phyloP scores from a whole-genome alignment of 1,284 basidiomycete species.

The Fomitopsis palustris region DNA sequence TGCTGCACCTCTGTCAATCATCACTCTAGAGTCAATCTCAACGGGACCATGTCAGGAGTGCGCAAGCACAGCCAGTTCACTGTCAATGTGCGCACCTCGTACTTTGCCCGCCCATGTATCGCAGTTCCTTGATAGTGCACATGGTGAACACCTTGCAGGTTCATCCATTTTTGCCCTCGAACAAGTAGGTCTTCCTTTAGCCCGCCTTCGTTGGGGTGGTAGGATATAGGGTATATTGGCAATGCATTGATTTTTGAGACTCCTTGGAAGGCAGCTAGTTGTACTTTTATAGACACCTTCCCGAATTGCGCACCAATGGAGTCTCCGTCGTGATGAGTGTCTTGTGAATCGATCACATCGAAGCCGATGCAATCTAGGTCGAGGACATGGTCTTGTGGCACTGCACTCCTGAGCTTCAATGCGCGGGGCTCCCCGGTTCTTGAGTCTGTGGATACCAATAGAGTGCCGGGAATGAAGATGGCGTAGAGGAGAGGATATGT shows the following conservation, averaged over 20 bases:
- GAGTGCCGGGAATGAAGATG: constrained; percentile 46
- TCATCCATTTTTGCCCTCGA: constrained; percentile 51
- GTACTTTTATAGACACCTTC: neutral
- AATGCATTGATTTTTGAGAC: constrained; percentile 45
- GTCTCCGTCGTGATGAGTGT: neutral
- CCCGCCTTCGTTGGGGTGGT: constrained; percentile 37
- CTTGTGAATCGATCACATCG: constrained; percentile 30
- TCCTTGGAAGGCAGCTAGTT: constrained; percentile 22
- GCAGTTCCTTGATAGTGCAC: constrained; percentile 44
- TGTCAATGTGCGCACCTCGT: constrained; percentile 9
- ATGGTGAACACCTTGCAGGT: constrained; percentile 48
- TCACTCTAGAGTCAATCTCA: constrained; percentile 37
- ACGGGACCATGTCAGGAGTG: neutral
- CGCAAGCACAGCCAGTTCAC: constrained; percentile 28
- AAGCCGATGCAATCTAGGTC: neutral
- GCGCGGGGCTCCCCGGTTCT: constrained; percentile 23
- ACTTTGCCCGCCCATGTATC: too few species aligned
- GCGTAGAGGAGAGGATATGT: constrained; percentile 51
- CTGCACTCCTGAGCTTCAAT: neutral
- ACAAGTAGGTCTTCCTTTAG: constrained; percentile 35
- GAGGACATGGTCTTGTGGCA: too few species aligned
- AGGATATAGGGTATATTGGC: constrained; percentile 48
- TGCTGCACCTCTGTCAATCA: constrained; percentile 47
- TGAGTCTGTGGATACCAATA: constrained; percentile 44
- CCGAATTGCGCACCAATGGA: neutral